Percentiles rank a stretch among this genome's conserved stretches.
Conservation (phyloP, 305 asterid species). For the Rubia tinctorum region DNA sequence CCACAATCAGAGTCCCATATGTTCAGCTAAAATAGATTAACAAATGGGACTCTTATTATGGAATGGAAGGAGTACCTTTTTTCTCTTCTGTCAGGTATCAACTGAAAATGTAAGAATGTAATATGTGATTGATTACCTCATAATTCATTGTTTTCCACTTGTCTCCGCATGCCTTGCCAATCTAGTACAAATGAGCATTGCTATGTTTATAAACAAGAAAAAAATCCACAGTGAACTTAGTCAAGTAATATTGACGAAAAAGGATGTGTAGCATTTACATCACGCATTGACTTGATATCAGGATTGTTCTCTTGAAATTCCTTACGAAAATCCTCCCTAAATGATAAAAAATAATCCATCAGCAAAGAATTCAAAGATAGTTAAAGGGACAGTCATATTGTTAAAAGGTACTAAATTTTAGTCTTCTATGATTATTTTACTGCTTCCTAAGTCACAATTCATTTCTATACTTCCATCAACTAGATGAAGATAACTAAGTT, state of each 20-base stretch:
- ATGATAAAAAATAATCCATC: constrained; percentile 12
- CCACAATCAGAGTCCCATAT: background rate
- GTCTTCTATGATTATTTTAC: background rate
- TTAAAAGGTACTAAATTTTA: background rate
- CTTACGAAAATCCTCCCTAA: constrained; percentile 98
- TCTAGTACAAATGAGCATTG: constrained; percentile 36
- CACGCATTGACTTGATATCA: constrained; percentile 84
- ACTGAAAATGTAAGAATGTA: background rate
- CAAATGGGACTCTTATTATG: background rate
- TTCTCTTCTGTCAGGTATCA: background rate
- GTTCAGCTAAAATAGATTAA: background rate
- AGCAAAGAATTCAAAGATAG: constrained; percentile 1
- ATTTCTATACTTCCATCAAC: background rate
- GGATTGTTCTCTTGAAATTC: constrained; percentile 83
- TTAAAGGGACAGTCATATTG: background rate
- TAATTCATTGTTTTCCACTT: constrained; percentile 93
- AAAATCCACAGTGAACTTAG: constrained; percentile 15
- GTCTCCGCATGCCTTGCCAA: constrained; percentile 95
- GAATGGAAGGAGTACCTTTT: background rate
- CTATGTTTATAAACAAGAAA: background rate
- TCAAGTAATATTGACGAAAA: constrained; percentile 11
- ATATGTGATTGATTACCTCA: constrained; percentile 49
- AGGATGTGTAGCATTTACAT: constrained; percentile 39
- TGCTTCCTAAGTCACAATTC: background rate
- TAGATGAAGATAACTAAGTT: background rate